Evolutionary conservation across 2,329 filamentous ascomycete species (phyloP), one percentile per base, ranked within the genome.

Genomic region (Diatrype stigma): DNA sequence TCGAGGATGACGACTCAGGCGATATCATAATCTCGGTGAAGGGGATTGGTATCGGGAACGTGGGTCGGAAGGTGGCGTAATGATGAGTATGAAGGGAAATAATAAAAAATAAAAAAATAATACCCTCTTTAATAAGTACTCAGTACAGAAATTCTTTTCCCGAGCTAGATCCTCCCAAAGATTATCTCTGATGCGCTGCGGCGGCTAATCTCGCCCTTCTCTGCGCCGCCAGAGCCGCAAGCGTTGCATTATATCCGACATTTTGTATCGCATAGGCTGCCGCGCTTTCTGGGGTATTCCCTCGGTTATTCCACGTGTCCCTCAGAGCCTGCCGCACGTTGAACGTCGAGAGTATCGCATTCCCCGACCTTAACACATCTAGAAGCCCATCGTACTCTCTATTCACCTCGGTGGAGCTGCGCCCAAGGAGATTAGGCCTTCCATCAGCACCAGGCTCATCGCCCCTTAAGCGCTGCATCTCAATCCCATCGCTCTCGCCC

Each of bases 1-100:
- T 82, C 12, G 78, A 79, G 10, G 79, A 83, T 23, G 82, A 83
- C 30, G 81, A 86, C 42, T 83, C 83, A 32, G 80, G 73, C 17
- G 89, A 96, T 67, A 80, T 97, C 47, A 80, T 96, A 54, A 78
- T 99, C 60, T 95, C 90, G 59, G 87, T 99, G 42, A 96, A 97
- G 64, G 94, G 94, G 30, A 85, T 84, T 62, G 94, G 94, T 42
- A 89, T 99, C 52, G 94, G 94, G 28, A 99, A 97, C 67, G 89
- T 97, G 46, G 93, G 93, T 48, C 84, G 92, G 64, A 97, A 97
- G 74, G 87, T 96, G 63, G 80, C 79, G 62, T 83, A 70, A 70
- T 46, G 45, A 23, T 46, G 21, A 19, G 6, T 7, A 17, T 37
- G 12, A 14, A 34, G 14, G 14, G 14, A 34, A 34, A 14, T 7